These are phyloP conservation scores for Elsinoe australis DNA, from an alignment of 2,329 filamentous ascomycete genomes.

Conservation along the genomic window DNA sequence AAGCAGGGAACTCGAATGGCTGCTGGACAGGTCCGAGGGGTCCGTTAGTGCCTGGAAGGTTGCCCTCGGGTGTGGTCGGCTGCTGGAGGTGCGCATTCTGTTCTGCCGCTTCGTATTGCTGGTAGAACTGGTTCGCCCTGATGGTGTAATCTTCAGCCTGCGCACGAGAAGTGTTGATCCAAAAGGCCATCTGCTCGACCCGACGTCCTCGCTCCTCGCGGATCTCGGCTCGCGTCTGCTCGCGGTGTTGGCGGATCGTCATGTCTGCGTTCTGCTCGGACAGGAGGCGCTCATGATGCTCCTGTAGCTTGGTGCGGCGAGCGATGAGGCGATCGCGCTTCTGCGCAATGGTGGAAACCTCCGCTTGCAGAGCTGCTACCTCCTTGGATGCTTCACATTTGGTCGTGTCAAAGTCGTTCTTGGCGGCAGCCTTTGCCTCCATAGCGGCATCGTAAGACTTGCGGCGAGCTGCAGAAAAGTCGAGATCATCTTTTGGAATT, in stretches of 20 bases:
- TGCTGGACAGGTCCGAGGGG: conserved; percentile 18
- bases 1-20: conserved; percentile 19
- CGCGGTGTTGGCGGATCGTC: conserved; percentile 30
- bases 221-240: conserved; percentile 26
- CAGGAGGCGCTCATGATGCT: conserved; percentile 61
- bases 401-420: conserved; percentile 52
- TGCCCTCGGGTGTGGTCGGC: conserved; percentile 50
- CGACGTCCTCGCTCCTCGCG: conserved; percentile 31
- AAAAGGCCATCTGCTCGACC: conserved; percentile 33
- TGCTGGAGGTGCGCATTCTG: conserved; percentile 24
- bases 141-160: conserved; percentile 33
- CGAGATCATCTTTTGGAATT: conserved; percentile 55
- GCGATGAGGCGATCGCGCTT: conserved; percentile 66
- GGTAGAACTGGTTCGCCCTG: conserved; percentile 35
- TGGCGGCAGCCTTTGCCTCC: conserved; percentile 44
- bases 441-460: conserved; percentile 51
- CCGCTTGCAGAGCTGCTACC: conserved; percentile 55
- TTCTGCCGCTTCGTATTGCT: conserved; percentile 30
- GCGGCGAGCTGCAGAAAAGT: conserved; percentile 50
- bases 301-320: conserved; percentile 64
- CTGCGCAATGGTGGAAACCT: conserved; percentile 55
- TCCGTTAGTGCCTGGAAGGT: conserved; percentile 45
- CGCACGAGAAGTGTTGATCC: conserved; percentile 33
- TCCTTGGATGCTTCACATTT: conserved; percentile 57
- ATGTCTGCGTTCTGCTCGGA: conserved; percentile 56